Base-by-base conservation (phyloP, 1,139 yeast species). In the Zhuliangozyma blackwelliae region DNA sequence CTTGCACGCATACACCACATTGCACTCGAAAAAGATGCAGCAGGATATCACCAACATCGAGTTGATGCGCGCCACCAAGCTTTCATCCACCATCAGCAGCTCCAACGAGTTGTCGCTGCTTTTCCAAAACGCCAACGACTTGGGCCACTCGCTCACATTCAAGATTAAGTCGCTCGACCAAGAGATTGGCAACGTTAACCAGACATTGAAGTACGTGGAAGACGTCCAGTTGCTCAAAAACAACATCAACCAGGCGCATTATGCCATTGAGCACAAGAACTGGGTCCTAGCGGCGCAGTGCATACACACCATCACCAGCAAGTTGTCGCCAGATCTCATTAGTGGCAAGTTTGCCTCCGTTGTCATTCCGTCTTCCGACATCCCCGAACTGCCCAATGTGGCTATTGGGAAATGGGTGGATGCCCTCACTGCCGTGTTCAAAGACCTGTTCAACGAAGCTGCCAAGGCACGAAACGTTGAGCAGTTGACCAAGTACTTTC, bases 311-410 rank as follows among this genome's bases (percentile, higher is more conserved):
- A 67, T 72, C 22, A 79, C 79, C 8, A 63, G 75, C 19, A 51
- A 65, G 22, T 60, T 86, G 25, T 87, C 95, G 0, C 46, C 57
- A 0, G 68, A 65, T 2, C 55, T 85, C 19, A 65, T 73, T 9
- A 48, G 59, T 10, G 90, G 96, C n/a, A 67, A 74, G 39, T 89
- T 82, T 58, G 92, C 96, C 2, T 75, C 81, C 35, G 79, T 74
- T 33, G 87, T 86, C 51, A 92, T 92, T n/a, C 98, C 99, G 0
- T 80, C 95, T 0, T 71, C 86, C 7, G 95, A 87, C 37, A 72
- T 89, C n/a, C 96, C 97, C 0, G 95, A 87, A 39, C 65, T 75
- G 36, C 97, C 98, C 0, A 57, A 61, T 10, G 72, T 63, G 1
- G 65, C 85, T 0, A 53, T 92, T 1, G 55, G 62, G 1, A 67